Evolutionary conservation across 768 basidiomycete genomes (phyloP), one percentile per base, ranked within the genome.

Genomic region (Tricholoma flavovirens): DNA sequence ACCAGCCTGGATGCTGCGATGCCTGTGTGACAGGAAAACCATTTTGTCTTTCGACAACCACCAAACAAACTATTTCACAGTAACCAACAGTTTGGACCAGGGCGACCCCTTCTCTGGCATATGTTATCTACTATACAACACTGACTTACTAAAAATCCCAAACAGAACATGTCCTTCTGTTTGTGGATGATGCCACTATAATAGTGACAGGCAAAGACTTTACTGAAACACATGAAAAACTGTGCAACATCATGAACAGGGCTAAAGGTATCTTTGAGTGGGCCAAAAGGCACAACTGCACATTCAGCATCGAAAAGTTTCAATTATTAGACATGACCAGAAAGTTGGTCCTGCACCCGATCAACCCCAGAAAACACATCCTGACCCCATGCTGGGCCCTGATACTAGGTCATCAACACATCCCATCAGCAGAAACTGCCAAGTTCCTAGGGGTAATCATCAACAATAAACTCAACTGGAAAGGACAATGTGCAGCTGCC

Each of bases 401-500:
- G 6, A 38, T 3, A 9, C 14, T 35, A 9, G 10, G 14, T 3
- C 3, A 35, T 2, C 33, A 35, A 14, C 8, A 9, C 14, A 35
- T 35, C 2, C 8, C 8, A 17, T 51, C 53, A 10, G 59, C 56
- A 1, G 35, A 56, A 10, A 36, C 19, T 19, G 60, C 57, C 60
- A 69, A 67, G 33, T 69, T 67, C 53, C 62, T 73, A 1, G 71
- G 71, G 0, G 59, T 71, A 0, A 35, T 62, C 14, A 26, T 26
- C 24, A 26, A 26, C 24, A 26, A 26, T 26, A 26, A 26, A 26
- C 24, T 26, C 2, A 26, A 40, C 0, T 65, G 60, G 62, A 56
- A 51, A 14, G 50, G 40, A 4, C 60, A 63, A n/a, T 21, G n/a
- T 1, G 45, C 59, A 5, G 36, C 22, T 60, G 67, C 65, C 48